Base-by-base conservation (phyloP, 495 filamentous ascomycete species). In the Bryoglossum gracile region DNA sequence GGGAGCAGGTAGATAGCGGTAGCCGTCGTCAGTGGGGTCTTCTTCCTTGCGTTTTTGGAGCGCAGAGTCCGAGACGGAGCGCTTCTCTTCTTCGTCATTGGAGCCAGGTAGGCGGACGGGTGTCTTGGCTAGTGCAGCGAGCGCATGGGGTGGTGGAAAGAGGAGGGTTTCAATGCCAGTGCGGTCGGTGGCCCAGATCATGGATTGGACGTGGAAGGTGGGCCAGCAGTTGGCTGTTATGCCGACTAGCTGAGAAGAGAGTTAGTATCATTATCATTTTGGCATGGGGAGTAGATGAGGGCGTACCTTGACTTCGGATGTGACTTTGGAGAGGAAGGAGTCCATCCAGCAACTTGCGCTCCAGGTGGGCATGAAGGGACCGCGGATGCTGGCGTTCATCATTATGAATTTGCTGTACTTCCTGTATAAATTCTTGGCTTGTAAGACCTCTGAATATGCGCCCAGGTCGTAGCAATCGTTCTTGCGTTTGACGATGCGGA, bases 161-260 rank as follows among this genome's bases (percentile, higher is more conserved):
- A 69, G 62, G 1, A 67, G 54, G 9, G 62, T 53, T 14, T 39
- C 48, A 34, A 69, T 62, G 45, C 66, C 66, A 21, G 56, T 24
- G 16, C 37, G 21, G 50, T 69, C 66, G 18, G 65, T 67, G 2
- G 66, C 66, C 57, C 55, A 64, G 50, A 69, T 62, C 62, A 65
- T 66, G 43, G 60, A 55, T 38, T 67, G 62, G 34, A 65, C 50
- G 51, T 66, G 66, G 33, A 54, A 48, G 35, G 51, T 54, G 21
- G 51, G 51, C 19, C 60, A 60, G 48, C 65, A 67, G 54, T 50
- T 64, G 5, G 50, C 51, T 1, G 65, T 62, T 59, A 62, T 62
- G 14, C 65, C 65, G 1, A 66, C 65, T 13, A 69, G 55, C 63
- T 55, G 17, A 2, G 11, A 11, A 37, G 41, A 25, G 25, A 23